Conservation (phyloP, 306 rosid genomes). For the Lathyrus aphaca region DNA sequence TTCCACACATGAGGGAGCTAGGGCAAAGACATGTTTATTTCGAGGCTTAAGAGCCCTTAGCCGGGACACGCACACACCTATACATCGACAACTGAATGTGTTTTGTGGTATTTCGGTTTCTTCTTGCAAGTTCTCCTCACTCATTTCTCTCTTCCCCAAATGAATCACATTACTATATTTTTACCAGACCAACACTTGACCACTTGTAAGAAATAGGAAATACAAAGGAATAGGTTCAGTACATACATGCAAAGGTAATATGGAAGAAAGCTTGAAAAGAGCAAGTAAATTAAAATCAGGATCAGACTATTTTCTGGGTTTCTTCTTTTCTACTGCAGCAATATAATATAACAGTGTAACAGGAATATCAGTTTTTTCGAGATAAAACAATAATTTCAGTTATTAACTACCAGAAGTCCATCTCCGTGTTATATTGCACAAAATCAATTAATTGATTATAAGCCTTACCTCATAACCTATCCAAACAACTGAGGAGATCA, state of each 20-base stretch:
- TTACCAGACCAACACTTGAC: neutral
- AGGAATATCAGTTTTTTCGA: neutral
- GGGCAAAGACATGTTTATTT: neutral
- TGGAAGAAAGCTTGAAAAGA: neutral
- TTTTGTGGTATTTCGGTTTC: neutral
- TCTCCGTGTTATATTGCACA: slow-evolving; percentile 1
- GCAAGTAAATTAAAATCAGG: neutral
- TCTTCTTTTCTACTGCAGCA: slow-evolving; percentile 17
- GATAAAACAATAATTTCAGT: slow-evolving; percentile 21
- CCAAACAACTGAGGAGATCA: slow-evolving; percentile 86
- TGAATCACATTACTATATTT: neutral
- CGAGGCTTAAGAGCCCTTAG: neutral
- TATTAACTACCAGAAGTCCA: slow-evolving; percentile 11
- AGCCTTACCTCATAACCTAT: slow-evolving; percentile 85
- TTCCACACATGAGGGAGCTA: slow-evolving; percentile 5
- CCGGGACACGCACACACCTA: neutral
- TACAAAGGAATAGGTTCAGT: neutral
- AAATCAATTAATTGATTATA: slow-evolving; percentile 27
- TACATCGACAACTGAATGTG: neutral
- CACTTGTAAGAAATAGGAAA: neutral
- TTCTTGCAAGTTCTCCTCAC: neutral
- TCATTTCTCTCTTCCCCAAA: neutral
- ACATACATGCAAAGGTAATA: neutral
- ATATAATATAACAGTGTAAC: slow-evolving; percentile 15
- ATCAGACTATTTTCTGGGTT: neutral